These are phyloP conservation scores for Choiromyces venosus DNA, from an alignment of 495 filamentous ascomycete species.

Conservation along the genomic window DNA sequence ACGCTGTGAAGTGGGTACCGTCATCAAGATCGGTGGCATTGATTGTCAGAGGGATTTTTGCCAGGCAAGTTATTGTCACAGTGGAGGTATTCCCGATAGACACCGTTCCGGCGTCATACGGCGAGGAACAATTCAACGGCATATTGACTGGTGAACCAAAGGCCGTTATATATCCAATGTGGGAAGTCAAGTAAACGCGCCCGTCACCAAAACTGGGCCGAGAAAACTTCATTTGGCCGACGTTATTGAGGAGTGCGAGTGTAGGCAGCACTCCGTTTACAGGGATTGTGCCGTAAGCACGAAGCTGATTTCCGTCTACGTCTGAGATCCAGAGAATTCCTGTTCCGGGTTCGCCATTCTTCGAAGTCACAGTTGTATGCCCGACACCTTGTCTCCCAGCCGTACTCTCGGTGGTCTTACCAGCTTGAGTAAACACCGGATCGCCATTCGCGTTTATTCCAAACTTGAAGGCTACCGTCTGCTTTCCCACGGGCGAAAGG, in stretches of 20 bases:
- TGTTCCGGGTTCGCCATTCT: conserved; percentile 44
- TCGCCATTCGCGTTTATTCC: conserved; percentile 39
- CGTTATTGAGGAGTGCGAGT: conserved; percentile 43
- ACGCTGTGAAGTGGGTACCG: conserved; percentile 43
- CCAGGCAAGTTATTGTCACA: conserved; percentile 39
- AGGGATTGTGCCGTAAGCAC: conserved; percentile 48
- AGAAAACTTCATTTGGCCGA: conserved; percentile 45
- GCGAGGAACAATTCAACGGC: conserved; percentile 45
- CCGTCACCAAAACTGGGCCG: conserved; percentile 46
- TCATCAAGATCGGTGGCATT: conserved; percentile 42
- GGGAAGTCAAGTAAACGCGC: conserved; percentile 41
- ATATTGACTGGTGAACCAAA: conserved; percentile 46
- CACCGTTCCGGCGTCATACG: conserved; percentile 42
- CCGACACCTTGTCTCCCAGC: conserved; percentile 45
- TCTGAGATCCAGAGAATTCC: conserved; percentile 46
- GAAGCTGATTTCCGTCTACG: conserved; percentile 45
- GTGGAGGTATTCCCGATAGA: conserved; percentile 36
- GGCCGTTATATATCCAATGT: conserved; percentile 42
- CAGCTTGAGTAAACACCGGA: conserved; percentile 45
- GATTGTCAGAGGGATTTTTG: conserved; percentile 41
- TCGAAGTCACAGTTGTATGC: conserved; percentile 45
- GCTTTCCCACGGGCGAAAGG: conserved; percentile 44
- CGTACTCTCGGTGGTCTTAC: conserved; percentile 39
- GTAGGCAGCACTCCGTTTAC: conserved; percentile 42
- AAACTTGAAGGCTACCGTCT: conserved; percentile 45